These are phyloP conservation scores for Panus rudis DNA, from an alignment of 768 basidiomycete species.

Conservation along the genomic window DNA sequence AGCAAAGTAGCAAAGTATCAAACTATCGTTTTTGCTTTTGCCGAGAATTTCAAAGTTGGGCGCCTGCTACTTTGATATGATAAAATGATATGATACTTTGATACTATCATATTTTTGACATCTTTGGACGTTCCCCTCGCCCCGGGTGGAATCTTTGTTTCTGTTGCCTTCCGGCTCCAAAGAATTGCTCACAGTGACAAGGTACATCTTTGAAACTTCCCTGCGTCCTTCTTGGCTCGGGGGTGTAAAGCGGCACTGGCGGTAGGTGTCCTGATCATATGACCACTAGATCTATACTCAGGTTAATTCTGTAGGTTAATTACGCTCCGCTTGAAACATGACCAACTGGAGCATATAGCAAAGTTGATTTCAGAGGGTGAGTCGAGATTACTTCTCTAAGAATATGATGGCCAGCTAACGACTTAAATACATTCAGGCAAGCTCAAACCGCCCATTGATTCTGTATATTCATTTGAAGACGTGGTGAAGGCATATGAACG, in stretches of 20 bases:
- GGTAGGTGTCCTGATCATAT: slow-evolving; percentile 30
- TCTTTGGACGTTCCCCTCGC: too few relatives aligned
- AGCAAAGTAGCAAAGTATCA: too few relatives aligned
- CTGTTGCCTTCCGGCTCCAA: slow-evolving; percentile 38
- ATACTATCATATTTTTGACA: too few relatives aligned
- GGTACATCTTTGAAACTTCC: slow-evolving; percentile 24
- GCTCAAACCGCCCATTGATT: slow-evolving; percentile 52
- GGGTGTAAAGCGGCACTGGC: slow-evolving; percentile 40
- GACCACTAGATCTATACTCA: too few relatives aligned
- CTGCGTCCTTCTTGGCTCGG: slow-evolving; percentile 45
- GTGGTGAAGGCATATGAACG: slow-evolving; percentile 55
- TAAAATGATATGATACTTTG: too few relatives aligned
- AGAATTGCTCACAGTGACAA: slow-evolving; percentile 26
- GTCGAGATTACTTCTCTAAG: neutral
- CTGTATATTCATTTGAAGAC: slow-evolving; percentile 49
- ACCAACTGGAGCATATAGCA: slow-evolving; percentile 2
- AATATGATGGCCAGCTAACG: too few relatives aligned
- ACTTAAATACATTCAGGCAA: slow-evolving; percentile 28
- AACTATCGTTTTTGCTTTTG: too few relatives aligned
- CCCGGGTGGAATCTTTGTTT: slow-evolving; percentile 47
- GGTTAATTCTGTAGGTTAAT: too few relatives aligned
- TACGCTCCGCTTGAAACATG: neutral
- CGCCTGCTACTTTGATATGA: too few relatives aligned
- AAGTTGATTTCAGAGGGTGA: slow-evolving; percentile 38
- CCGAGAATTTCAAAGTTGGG: too few relatives aligned